Conservation (phyloP, 768 basidiomycete genomes). For the Xerocomellus amylosporus region DNA sequence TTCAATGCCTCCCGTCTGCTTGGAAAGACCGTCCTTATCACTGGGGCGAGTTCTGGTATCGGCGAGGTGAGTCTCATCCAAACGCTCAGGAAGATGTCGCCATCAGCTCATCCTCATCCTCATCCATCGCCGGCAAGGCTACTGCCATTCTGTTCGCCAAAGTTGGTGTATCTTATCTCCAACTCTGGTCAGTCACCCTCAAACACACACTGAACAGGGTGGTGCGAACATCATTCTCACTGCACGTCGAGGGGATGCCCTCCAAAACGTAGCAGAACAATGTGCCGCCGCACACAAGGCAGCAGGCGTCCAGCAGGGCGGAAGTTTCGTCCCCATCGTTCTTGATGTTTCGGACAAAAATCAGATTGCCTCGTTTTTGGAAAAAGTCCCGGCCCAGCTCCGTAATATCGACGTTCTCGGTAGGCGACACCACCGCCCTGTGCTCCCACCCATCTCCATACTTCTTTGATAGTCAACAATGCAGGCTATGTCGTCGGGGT, state of each 20-base stretch:
- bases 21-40: conserved; percentile 84
- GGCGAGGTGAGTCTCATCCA: conserved; percentile 62
- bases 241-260: conserved; percentile 72
- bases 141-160: conserved; percentile 88
- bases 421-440: conserved; percentile 32
- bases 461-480: conserved; percentile 51
- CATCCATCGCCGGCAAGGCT: conserved; percentile 46
- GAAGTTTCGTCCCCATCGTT: conserved; percentile 67
- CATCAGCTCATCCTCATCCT: background rate
- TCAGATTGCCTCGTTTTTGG: conserved; percentile 67
- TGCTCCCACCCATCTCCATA: background rate
- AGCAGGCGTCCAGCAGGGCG: conserved; percentile 71
- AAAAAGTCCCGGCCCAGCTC: conserved; percentile 67
- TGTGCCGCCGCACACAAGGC: conserved; percentile 70
- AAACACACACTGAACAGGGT: conserved; percentile 43
- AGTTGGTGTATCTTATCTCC: conserved; percentile 36
- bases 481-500: conserved; percentile 90
- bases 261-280: conserved; percentile 65
- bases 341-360: conserved; percentile 78
- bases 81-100: background rate
- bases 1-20: conserved; percentile 80
- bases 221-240: conserved; percentile 86
- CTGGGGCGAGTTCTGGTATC: conserved; percentile 88
- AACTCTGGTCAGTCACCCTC: background rate
- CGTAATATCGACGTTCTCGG: conserved; percentile 81